phyloP scores from a whole-genome alignment of 495 filamentous ascomycete species.

The Tuber umbilicatum region DNA sequence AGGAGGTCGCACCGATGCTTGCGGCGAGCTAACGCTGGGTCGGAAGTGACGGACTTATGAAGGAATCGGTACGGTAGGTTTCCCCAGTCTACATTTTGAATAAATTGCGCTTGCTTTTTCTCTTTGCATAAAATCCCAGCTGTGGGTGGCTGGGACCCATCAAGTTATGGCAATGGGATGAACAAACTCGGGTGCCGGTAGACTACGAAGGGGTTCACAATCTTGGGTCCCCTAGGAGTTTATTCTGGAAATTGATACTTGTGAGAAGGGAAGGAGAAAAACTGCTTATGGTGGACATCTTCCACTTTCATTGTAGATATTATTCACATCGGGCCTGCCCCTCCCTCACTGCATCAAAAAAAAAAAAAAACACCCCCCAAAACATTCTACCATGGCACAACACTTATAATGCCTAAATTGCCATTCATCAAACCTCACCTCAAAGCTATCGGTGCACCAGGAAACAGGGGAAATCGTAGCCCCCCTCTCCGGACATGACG shows the following conservation, averaged over 20 bases:
- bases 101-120: background rate
- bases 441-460: background rate
- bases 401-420: too few relatives aligned
- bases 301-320: background rate
- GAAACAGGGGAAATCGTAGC: background rate
- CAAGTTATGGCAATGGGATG: background rate
- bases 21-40: accelerated
- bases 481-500: background rate
- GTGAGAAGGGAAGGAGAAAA: background rate
- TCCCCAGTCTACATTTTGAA: background rate
- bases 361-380: background rate
- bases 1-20: too few relatives aligned
- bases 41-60: background rate
- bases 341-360: background rate
- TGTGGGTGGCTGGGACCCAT: accelerated
- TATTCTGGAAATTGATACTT: background rate
- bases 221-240: background rate
- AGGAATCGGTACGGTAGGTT: background rate
- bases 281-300: background rate
- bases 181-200: background rate
- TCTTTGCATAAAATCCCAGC: background rate
- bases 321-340: background rate
- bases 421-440: background rate
- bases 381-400: background rate
- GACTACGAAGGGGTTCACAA: background rate